These are phyloP conservation scores for Rossbeevera mucosa DNA, from an alignment of 768 basidiomycete genomes.

Conservation along the genomic window DNA sequence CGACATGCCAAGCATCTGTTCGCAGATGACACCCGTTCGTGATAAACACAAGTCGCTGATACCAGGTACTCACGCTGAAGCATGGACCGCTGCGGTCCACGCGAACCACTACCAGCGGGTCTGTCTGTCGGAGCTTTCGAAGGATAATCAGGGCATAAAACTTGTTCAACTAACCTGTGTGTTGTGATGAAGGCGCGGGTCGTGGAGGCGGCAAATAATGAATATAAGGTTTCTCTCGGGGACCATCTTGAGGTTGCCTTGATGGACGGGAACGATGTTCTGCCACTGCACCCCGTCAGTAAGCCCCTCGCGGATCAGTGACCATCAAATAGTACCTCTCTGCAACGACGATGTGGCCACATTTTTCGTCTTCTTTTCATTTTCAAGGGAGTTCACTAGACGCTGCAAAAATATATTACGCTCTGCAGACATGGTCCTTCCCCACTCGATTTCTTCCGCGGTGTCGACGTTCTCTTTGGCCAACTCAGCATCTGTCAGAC, in stretches of 20 bases:
- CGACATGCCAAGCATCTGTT: slow-evolving; percentile 74
- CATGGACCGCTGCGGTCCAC: slow-evolving; percentile 38
- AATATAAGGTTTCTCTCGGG: slow-evolving; percentile 32
- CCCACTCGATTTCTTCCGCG: slow-evolving; percentile 73
- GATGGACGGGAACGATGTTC: slow-evolving; percentile 28
- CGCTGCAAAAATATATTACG: slow-evolving; percentile 69
- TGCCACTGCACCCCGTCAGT: slow-evolving; percentile 17
- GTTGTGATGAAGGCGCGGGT: slow-evolving; percentile 11
- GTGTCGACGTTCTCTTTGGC: slow-evolving; percentile 74
- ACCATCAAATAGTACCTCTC: slow-evolving; percentile 15
- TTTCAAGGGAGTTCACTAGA: slow-evolving; percentile 53
- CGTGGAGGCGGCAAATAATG: slow-evolving; percentile 32
- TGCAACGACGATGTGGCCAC: slow-evolving; percentile 30
- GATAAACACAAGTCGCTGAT: background rate
- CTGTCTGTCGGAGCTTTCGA: slow-evolving; percentile 17
- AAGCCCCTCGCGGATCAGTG: background rate
- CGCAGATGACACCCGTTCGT: background rate
- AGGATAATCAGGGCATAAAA: background rate
- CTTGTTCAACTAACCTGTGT: slow-evolving; percentile 19
- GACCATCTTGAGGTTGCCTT: slow-evolving; percentile 21
- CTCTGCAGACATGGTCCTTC: slow-evolving; percentile 64
- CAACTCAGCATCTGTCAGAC: slow-evolving; percentile 52
- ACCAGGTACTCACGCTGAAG: slow-evolving; percentile 37
- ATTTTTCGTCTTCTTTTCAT: slow-evolving; percentile 46
- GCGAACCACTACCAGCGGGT: slow-evolving; percentile 8